These are phyloP conservation scores for Scutellaria galericulata DNA, from an alignment of 257 asterid genomes.

Conservation along the genomic window DNA sequence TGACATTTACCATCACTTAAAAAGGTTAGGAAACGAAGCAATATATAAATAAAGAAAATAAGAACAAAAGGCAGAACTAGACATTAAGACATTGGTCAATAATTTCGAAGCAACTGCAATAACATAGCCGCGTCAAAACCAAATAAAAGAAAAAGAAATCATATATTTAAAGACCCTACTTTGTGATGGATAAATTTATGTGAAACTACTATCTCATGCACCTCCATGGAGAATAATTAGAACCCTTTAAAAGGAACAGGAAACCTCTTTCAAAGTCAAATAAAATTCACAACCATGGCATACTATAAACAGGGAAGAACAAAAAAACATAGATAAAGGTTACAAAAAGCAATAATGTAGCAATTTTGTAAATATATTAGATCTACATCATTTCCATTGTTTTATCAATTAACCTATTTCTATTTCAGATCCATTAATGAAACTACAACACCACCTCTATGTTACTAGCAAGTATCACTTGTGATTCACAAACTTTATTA, in stretches of 20 bases:
- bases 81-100: not conserved
- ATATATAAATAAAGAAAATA: not conserved
- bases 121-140: not conserved
- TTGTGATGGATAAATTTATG: too few relatives aligned
- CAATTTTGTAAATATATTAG: not conserved
- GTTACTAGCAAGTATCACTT: too few relatives aligned
- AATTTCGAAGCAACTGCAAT: not conserved
- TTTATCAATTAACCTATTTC: not conserved
- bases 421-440: not conserved
- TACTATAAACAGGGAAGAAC: not conserved
- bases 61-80: not conserved
- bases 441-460: too few relatives aligned
- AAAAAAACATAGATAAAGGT: not conserved
- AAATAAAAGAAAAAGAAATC: not conserved
- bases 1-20: slow-evolving; percentile 12
- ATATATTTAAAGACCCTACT: too few relatives aligned
- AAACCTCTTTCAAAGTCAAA: not conserved
- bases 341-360: not conserved
- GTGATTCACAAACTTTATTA: too few relatives aligned
- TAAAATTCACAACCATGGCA: not conserved
- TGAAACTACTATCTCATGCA: too few relatives aligned
- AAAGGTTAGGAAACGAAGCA: slow-evolving; percentile 1
- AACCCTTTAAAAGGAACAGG: not conserved
- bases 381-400: not conserved
- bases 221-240: not conserved